Percentiles rank a stretch among this genome's conserved stretches.
These are phyloP conservation scores for Hippophae rhamnoides DNA, from an alignment of 306 rosid genomes.

Conservation along the genomic window DNA sequence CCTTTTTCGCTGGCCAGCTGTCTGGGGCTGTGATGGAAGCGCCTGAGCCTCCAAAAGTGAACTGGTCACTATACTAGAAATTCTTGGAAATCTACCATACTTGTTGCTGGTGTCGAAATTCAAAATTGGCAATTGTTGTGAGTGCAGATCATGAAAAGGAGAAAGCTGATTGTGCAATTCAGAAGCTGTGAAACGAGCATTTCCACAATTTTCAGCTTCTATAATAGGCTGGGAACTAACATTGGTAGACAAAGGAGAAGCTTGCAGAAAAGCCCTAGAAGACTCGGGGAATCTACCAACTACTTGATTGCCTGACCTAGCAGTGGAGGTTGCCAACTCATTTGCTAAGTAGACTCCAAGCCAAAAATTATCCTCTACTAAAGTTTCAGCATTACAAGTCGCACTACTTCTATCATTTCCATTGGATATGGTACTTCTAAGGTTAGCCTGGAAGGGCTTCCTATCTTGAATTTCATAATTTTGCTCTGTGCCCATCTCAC, in stretches of 20 bases:
- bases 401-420: background rate
- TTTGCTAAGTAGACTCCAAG: constrained; percentile 19
- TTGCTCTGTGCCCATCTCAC: constrained; percentile 33
- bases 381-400: constrained; percentile 30
- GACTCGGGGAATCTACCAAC: constrained; percentile 21
- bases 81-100: constrained; percentile 38
- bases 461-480: constrained; percentile 35
- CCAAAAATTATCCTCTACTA: constrained; percentile 39
- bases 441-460: constrained; percentile 34
- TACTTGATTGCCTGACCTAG: constrained; percentile 27
- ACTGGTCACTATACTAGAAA: constrained; percentile 31
- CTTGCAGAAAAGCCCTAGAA: constrained; percentile 11
- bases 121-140: constrained; percentile 27
- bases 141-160: constrained; percentile 27
- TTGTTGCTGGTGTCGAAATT: constrained; percentile 22
- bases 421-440: no score
- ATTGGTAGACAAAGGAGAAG: constrained; percentile 12
- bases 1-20: constrained; percentile 33
- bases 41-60: constrained; percentile 67
- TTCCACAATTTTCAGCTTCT: constrained; percentile 22
- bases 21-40: constrained; percentile 55
- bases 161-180: constrained; percentile 32
- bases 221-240: no score
- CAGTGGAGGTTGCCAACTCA: constrained; percentile 5
- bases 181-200: constrained; percentile 23